Evolutionary conservation across 164 flowering plant species (phyloP), one percentile per base, ranked within the genome.

Genomic region (Vitis cinerea): DNA sequence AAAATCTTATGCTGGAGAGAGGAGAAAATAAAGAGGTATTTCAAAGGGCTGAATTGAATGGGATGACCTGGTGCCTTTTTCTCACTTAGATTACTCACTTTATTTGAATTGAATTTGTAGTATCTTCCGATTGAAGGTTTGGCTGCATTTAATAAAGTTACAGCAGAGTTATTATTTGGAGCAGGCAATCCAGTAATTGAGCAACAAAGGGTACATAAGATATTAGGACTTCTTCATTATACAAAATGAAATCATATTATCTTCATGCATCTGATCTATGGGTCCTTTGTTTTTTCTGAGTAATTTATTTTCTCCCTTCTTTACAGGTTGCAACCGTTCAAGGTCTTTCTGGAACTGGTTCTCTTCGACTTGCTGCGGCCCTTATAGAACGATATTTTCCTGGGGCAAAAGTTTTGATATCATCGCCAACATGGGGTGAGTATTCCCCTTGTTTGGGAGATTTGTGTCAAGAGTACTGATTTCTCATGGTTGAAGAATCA

Each of bases 41-140:
- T 16, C 4, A 5, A 59, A 66, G 37, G 68, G 13, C 65, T 77
- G 56, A 51, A 64, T 3, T 64, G 11, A 23, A 3, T 71, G 51
- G 61, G 29, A 37, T 63, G 44, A 8, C 8, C 10, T 59, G 17
- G 7, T 10, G 13, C 58, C 2, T 63, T 72, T 56, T 64, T 50
- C 19, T 62, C 4, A 0, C 31, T 27, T 52, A 4, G 59, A 13
- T 62, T 59, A 49, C 71, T 74, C 31, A 68, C 62, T 15, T 15
- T 17, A 8, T 66, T 67, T 59, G n/a, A 61, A 73, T 57, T n/a
- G 16, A 8, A 64, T 37, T 59, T 83, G 78, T 78, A 95, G 99
- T 95, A 95, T 84, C 98, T 95, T 29, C 99, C 99, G n/a, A 95
- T 95, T 30, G 99, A 95, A 82, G 99, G 99, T 68, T 73, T 93